These are phyloP conservation scores for Escallonia herrerae DNA, from an alignment of 129 eudicot genomes.

Conservation along the genomic window DNA sequence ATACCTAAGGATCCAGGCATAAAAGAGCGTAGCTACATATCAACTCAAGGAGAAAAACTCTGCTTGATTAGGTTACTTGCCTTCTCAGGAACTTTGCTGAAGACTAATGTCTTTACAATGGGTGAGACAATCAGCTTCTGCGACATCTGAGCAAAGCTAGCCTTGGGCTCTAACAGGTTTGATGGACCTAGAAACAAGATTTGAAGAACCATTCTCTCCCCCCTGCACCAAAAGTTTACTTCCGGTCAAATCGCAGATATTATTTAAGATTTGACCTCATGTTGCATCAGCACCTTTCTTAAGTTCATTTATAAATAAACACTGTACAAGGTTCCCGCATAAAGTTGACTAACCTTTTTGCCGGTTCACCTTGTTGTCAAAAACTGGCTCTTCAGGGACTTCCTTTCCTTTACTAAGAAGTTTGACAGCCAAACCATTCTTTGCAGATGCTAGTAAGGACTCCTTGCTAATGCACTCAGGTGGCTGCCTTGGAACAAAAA, in stretches of 20 bases:
- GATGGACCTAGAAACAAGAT: constrained; percentile 96
- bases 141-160: constrained; percentile 95
- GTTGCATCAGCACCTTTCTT: not conserved
- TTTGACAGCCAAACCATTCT: constrained; percentile 93
- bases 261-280: not conserved
- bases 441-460: constrained; percentile 74
- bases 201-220: constrained; percentile 99
- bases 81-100: constrained; percentile 99
- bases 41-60: not conserved
- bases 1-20: too few relatives aligned
- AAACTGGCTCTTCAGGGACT: constrained; percentile 74
- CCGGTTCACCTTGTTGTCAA: constrained; percentile 64
- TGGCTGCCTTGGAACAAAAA: constrained; percentile 84
- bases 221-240: constrained; percentile 37
- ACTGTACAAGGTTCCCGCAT: constrained; percentile 5
- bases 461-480: constrained; percentile 85
- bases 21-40: not conserved
- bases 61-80: constrained; percentile 25
- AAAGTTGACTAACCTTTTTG: constrained; percentile 59
- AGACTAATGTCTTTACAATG: constrained; percentile 89
- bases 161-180: constrained; percentile 83
- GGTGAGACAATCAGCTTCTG: constrained; percentile 96
- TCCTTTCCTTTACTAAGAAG: constrained; percentile 88
- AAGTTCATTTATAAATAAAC: not conserved
- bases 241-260: not conserved